A percentile compares a stretch with the other conserved stretches of the same genome.
phyloP scores from a whole-genome alignment of 2,329 filamentous ascomycete genomes.

The Xenosphaeropsis pyriputrescens region DNA sequence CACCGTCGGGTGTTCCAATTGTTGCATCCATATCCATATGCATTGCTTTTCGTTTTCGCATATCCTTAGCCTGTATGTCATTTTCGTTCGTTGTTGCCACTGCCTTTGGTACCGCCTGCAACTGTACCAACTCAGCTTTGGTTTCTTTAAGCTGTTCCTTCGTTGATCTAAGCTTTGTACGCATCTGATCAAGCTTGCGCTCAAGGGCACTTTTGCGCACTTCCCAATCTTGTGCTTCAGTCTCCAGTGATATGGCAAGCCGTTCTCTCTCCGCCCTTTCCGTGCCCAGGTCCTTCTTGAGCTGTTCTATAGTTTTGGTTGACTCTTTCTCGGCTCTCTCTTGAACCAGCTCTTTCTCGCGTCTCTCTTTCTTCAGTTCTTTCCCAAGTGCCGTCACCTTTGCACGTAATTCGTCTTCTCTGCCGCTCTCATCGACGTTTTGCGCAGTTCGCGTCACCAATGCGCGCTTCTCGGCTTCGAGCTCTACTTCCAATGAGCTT shows the following conservation, averaged over 20 bases:
- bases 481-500: constrained; percentile 60
- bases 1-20: constrained; percentile 34
- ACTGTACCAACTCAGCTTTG: constrained; percentile 30
- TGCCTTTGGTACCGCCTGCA: constrained; percentile 15
- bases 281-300: constrained; percentile 16
- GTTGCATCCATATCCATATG: constrained; percentile 26
- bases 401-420: constrained; percentile 4
- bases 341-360: constrained; percentile 16
- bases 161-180: constrained; percentile 36
- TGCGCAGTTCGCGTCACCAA: constrained; percentile 19
- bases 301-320: constrained; percentile 14
- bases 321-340: constrained; percentile 16
- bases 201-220: constrained; percentile 50
- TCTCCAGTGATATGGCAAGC: constrained; percentile 29
- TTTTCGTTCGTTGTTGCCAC: neutral
- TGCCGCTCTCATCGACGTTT: constrained; percentile 6
- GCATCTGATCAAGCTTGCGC: constrained; percentile 46
- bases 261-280: constrained; percentile 32
- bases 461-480: constrained; percentile 69
- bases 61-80: constrained; percentile 9
- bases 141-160: constrained; percentile 62
- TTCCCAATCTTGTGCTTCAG: constrained; percentile 43
- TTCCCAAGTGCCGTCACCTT: constrained; percentile 2
- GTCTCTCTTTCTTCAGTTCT: constrained; percentile 8
- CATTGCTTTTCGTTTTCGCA: constrained; percentile 24